Evolutionary conservation across 179 eudicot species (phyloP).

Genomic region (Spinacia oleracea): DNA sequence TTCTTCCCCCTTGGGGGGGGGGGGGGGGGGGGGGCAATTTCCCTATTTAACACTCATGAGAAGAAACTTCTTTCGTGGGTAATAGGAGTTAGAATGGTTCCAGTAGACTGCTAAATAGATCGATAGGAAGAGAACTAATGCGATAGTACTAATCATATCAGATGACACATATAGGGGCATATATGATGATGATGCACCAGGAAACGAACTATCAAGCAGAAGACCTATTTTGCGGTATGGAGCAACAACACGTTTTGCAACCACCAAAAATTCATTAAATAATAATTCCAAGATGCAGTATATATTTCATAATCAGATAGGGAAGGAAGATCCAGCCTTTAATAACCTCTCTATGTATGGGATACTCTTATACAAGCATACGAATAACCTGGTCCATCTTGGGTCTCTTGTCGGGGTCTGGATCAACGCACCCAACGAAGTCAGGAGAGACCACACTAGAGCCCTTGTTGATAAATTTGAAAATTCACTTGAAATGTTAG

Average conservation of each 20-base stretch:
- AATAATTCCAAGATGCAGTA: background rate
- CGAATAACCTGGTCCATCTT: conserved; percentile 92
- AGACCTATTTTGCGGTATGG: background rate
- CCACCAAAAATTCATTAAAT: background rate
- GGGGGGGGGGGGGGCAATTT: background rate
- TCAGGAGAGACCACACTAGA: conserved; percentile 80
- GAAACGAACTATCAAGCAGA: background rate
- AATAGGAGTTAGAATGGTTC: background rate
- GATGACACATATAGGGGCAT: background rate
- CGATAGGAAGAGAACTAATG: background rate
- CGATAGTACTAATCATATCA: background rate
- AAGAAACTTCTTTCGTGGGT: too few species aligned
- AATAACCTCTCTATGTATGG: conserved; percentile 85
- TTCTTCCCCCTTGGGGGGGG: background rate
- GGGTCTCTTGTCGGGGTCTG: conserved; percentile 95
- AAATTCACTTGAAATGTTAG: too few species aligned
- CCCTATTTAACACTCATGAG: too few species aligned
- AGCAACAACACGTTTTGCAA: background rate
- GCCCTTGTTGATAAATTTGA: conserved; percentile 91
- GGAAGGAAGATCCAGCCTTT: background rate
- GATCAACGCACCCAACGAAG: conserved; percentile 94
- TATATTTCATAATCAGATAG: background rate
- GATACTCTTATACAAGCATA: conserved; percentile 92
- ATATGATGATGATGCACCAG: background rate
- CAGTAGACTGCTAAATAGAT: background rate